phyloP scores from a whole-genome alignment of 179 eudicot species.

The Beta lomatogona region DNA sequence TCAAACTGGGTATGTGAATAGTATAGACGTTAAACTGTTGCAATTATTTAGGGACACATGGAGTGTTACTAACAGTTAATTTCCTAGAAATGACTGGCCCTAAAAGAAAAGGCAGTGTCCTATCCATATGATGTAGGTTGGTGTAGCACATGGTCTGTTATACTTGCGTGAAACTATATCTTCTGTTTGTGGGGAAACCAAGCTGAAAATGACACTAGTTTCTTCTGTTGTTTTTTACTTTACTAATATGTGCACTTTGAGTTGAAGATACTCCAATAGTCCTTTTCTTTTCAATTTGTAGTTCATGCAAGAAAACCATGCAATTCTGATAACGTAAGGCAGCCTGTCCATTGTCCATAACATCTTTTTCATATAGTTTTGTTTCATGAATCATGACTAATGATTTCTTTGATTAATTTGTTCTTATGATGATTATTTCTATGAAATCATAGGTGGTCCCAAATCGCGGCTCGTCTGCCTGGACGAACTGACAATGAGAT shows the following conservation, averaged over 20 bases:
- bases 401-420: neutral
- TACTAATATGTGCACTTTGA: conserved; percentile 43
- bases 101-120: conserved; percentile 29
- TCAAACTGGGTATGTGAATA: too few species aligned
- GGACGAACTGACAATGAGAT: conserved; percentile 92
- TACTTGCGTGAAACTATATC: conserved; percentile 42
- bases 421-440: neutral
- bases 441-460: conserved; percentile 68
- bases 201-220: conserved; percentile 42
- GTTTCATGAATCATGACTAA: neutral
- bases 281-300: conserved; percentile 27
- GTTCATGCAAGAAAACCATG: conserved; percentile 38
- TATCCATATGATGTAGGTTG: conserved; percentile 27
- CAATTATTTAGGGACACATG: too few species aligned
- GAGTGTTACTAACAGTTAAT: neutral
- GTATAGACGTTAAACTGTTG: too few species aligned
- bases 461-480: conserved; percentile 82
- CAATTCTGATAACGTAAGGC: conserved; percentile 24
- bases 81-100: conserved; percentile 14
- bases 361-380: conserved; percentile 18
- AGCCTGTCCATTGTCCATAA: conserved; percentile 10
- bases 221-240: conserved; percentile 13
- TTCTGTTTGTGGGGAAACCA: conserved; percentile 34
- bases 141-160: conserved; percentile 36
- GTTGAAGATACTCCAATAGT: conserved; percentile 63